Percentiles rank a stretch among this genome's conserved stretches.
Conservation (phyloP, 768 basidiomycete species). For the Mycena indigotica region DNA sequence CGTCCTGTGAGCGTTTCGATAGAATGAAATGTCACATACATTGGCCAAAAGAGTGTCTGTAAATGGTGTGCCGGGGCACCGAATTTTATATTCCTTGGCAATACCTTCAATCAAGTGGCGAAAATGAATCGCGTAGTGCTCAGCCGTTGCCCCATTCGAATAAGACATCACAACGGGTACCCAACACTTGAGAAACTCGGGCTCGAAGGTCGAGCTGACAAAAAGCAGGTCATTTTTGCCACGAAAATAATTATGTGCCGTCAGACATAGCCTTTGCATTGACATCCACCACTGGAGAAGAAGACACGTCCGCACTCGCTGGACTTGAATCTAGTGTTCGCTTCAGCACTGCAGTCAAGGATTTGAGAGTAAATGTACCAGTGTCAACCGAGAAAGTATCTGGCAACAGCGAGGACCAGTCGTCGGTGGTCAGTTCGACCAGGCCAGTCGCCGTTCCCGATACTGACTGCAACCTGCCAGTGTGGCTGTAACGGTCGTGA, state of each 20-base stretch:
- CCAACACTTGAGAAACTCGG: constrained; percentile 15
- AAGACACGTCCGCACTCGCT: too few relatives aligned
- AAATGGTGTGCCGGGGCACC: too few relatives aligned
- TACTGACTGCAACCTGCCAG: not conserved
- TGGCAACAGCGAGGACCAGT: not conserved
- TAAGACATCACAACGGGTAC: constrained; percentile 24
- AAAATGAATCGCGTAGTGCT: constrained; percentile 24
- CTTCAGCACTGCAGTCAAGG: too few relatives aligned
- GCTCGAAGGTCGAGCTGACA: constrained; percentile 21
- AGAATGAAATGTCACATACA: too few relatives aligned
- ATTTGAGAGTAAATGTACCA: not conserved
- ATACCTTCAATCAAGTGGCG: constrained; percentile 19
- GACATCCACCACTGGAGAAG: too few relatives aligned
- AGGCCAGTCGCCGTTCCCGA: not conserved
- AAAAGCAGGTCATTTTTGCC: constrained; percentile 17
- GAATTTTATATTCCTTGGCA: not conserved
- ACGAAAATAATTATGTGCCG: constrained; percentile 27
- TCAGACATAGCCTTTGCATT: too few relatives aligned
- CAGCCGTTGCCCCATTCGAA: constrained; percentile 21
- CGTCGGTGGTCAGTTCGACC: not conserved
- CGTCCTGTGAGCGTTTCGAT: too few relatives aligned
- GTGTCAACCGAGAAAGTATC: not conserved
- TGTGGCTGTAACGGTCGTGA: too few relatives aligned
- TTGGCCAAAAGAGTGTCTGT: not conserved
- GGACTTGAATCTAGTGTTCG: too few relatives aligned